Evolutionary conservation across 805 yeast species (phyloP), one percentile per base, ranked within the genome.

Genomic region (Cyberlindnera lachancei): DNA sequence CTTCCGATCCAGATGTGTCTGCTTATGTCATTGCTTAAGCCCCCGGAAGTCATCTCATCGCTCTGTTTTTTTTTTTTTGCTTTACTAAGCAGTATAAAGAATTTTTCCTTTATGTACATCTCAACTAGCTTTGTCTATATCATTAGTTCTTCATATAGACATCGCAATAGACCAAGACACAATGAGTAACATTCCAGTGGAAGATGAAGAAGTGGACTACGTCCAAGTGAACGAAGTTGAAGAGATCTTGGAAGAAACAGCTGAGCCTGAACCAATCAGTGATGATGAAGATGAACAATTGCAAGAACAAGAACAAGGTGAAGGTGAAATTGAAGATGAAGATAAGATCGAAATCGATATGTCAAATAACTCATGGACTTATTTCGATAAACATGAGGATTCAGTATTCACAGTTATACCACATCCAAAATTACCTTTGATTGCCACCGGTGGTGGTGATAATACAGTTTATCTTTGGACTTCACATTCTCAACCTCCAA

Each of bases 391-490:
- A 44, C 99, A 92, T 53, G 68, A 72, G 34, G 98, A 92, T 57
- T 85, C 96, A 3, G 73, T 90, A 4, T 90, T 82, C 58, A 67
- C 82, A 11, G 67, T 92, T n/a, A 73, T 83, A 30, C 63, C 77
- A 6, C 96, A 92, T 55, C 96, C 96, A 24, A 67, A 67, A 6
- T 65, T 87, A 38, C 96, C 96, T 13, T 57, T 80, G 55, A 92
- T 84, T 7, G 80, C 79, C n/a, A 71, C 90, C 15, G 98, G 99
- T 19, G 97, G 96, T 25, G 97, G 95, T 37, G 99, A 92, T 56
- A 79, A 90, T 55, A 65, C 74, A 17, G 96, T 88, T 2, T 84
- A 75, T 53, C 54, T 92, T 48, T 92, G 97, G 97, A 86, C 96
- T 4, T 79, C 94, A 2, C 94, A 86, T 56, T 68, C 85, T 3